Conservation (phyloP, 2,329 filamentous ascomycete genomes). For the Tympanopsis confertula region DNA sequence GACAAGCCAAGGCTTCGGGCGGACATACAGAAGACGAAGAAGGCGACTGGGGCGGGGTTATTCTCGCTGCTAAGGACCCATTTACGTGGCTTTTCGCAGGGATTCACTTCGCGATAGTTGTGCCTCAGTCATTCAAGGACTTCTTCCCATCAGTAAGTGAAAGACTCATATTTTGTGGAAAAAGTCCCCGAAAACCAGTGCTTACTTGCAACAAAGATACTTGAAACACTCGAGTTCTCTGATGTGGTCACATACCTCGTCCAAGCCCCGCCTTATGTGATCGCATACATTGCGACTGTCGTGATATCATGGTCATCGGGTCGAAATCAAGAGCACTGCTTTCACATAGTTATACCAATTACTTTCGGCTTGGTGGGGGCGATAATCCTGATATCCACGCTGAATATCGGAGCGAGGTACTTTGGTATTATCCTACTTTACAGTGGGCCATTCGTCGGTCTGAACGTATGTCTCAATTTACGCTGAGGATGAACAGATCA, state of each 20-base stretch:
- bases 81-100: slow-evolving; percentile 25
- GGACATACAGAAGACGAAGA: slow-evolving; percentile 19
- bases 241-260: slow-evolving; percentile 22
- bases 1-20: slow-evolving; percentile 20
- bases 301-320: slow-evolving; percentile 24
- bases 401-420: slow-evolving; percentile 27
- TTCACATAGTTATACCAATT: slow-evolving; percentile 25
- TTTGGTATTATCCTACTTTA: slow-evolving; percentile 26
- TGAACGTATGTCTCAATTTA: slow-evolving; percentile 20
- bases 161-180: too few relatives aligned
- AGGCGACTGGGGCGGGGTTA: slow-evolving; percentile 22
- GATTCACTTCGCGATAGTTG: slow-evolving; percentile 31
- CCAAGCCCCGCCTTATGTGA: slow-evolving; percentile 26
- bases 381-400: slow-evolving; percentile 26
- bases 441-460: slow-evolving; percentile 21
- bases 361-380: slow-evolving; percentile 22
- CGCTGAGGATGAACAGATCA: too few relatives aligned
- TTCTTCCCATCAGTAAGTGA: slow-evolving; percentile 25
- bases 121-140: slow-evolving; percentile 26
- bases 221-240: slow-evolving; percentile 14
- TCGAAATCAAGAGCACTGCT: slow-evolving; percentile 22
- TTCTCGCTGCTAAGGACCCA: slow-evolving; percentile 17
- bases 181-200: background rate
- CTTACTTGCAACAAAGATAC: slow-evolving; percentile 8
- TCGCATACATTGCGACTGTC: slow-evolving; percentile 25